Evolutionary conservation across 1,284 basidiomycete species (phyloP).

Genomic region (Psilocybe mexicana): DNA sequence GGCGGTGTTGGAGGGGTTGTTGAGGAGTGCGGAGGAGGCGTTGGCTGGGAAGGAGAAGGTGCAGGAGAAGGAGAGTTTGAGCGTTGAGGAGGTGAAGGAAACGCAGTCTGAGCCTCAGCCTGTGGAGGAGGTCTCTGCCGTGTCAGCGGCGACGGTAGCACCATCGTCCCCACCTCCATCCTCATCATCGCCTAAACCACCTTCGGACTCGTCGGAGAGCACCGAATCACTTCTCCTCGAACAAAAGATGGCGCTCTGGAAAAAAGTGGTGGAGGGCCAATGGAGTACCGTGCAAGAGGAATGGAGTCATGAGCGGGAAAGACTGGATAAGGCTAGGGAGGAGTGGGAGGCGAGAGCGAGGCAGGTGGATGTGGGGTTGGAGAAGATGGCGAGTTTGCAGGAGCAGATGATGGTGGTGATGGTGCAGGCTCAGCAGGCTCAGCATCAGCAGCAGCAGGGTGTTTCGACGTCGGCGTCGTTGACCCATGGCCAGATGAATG

Average conservation of each 20-base stretch:
- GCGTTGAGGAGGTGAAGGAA: not conserved
- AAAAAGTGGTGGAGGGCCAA: slow-evolving; percentile 72
- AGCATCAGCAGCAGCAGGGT: not conserved
- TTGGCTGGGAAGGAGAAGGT: slow-evolving; percentile 14
- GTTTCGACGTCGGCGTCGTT: not conserved
- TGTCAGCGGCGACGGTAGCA: no score
- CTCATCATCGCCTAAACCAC: slow-evolving; percentile 15
- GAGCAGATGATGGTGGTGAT: no score
- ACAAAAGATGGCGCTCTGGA: slow-evolving; percentile 61
- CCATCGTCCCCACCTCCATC: no score
- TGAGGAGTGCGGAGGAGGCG: slow-evolving; percentile 44
- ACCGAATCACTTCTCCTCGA: slow-evolving; percentile 35
- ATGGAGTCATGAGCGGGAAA: slow-evolving; percentile 81
- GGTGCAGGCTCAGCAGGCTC: not conserved
- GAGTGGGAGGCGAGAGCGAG: slow-evolving; percentile 12
- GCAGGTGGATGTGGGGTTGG: slow-evolving; percentile 46
- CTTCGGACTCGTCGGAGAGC: slow-evolving; percentile 40
- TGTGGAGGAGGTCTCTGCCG: no score
- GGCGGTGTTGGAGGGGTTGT: slow-evolving; percentile 53
- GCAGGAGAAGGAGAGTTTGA: no score
- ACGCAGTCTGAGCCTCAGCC: no score
- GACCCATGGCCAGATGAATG: not conserved
- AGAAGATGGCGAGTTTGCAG: slow-evolving; percentile 19
- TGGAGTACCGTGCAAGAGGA: slow-evolving; percentile 78
- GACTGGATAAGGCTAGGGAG: slow-evolving; percentile 68